Evolutionary conservation across 1,284 basidiomycete genomes (phyloP).

Genomic region (Ustilago tritici): DNA sequence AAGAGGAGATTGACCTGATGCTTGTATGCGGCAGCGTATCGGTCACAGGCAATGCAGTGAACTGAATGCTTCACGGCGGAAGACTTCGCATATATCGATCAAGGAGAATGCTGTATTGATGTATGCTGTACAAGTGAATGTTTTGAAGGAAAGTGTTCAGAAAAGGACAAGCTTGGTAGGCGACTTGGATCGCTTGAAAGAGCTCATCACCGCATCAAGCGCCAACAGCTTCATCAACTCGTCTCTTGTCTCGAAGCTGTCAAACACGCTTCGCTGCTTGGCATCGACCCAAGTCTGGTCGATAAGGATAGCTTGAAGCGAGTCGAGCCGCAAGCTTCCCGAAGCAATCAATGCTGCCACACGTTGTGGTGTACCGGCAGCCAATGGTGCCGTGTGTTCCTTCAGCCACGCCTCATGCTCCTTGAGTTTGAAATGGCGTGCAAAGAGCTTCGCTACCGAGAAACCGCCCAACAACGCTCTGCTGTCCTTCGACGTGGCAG

Average conservation of each 20-base stretch:
- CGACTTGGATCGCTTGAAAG: conserved; percentile 23
- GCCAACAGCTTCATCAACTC: conserved; percentile 57
- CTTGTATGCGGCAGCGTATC: neutral
- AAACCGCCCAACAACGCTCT: conserved; percentile 34
- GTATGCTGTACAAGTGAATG: conserved; percentile 5
- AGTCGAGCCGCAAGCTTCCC: conserved; percentile 49
- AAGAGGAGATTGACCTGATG: neutral
- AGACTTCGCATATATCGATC: neutral
- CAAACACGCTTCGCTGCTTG: conserved; percentile 62
- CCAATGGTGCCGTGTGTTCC: conserved; percentile 54
- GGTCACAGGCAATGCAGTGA: neutral
- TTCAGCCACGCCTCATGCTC: conserved; percentile 61
- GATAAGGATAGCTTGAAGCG: conserved; percentile 51
- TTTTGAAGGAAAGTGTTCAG: conserved; percentile 10
- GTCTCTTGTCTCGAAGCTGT: conserved; percentile 62
- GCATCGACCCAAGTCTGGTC: conserved; percentile 64
- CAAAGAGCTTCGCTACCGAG: conserved; percentile 65
- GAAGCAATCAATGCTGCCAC: conserved; percentile 51
- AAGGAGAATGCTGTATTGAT: neutral
- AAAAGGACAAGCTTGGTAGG: conserved; percentile 47
- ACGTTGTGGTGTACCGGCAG: conserved; percentile 64
- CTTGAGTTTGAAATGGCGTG: conserved; percentile 66
- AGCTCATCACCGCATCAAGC: conserved; percentile 27
- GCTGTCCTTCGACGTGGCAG: conserved; percentile 17
- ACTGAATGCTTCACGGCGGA: neutral